phyloP scores from a whole-genome alignment of 2,329 filamentous ascomycete species.

The Colletotrichum sansevieriae region DNA sequence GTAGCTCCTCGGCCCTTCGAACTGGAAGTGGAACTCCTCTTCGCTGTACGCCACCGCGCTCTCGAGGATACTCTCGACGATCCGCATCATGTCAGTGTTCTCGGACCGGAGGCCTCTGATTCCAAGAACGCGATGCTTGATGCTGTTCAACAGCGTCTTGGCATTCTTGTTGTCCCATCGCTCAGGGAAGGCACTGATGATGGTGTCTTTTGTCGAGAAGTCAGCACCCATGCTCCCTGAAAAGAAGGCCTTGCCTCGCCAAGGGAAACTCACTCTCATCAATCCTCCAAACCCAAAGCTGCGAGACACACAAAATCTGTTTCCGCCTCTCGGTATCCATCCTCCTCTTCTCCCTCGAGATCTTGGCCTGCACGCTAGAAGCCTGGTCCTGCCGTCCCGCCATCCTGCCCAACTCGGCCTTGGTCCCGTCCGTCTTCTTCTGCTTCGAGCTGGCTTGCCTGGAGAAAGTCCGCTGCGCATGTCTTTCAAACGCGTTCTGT shows the following conservation, averaged over 20 bases:
- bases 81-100: constrained; percentile 37
- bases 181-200: constrained; percentile 42
- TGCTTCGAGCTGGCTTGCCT: constrained; percentile 42
- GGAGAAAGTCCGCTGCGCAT: constrained; percentile 27
- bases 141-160: constrained; percentile 41
- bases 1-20: constrained; percentile 41
- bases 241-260: too few species aligned
- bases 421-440: constrained; percentile 43
- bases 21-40: constrained; percentile 43
- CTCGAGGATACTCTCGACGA: constrained; percentile 33
- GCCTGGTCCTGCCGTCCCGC: constrained; percentile 41
- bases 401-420: constrained; percentile 43
- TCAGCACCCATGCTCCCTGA: not conserved
- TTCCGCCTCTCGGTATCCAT: constrained; percentile 47
- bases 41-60: constrained; percentile 39
- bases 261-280: constrained; percentile 36
- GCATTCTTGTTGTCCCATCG: constrained; percentile 44
- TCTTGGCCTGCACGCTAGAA: constrained; percentile 40
- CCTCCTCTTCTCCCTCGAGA: constrained; percentile 34
- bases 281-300: constrained; percentile 44
- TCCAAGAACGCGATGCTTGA: constrained; percentile 41
- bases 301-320: constrained; percentile 47
- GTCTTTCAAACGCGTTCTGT: constrained; percentile 32
- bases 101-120: constrained; percentile 30
- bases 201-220: constrained; percentile 11